These are phyloP conservation scores for Deinandra increscens DNA, from an alignment of 129 eudicot genomes.

Conservation along the genomic window DNA sequence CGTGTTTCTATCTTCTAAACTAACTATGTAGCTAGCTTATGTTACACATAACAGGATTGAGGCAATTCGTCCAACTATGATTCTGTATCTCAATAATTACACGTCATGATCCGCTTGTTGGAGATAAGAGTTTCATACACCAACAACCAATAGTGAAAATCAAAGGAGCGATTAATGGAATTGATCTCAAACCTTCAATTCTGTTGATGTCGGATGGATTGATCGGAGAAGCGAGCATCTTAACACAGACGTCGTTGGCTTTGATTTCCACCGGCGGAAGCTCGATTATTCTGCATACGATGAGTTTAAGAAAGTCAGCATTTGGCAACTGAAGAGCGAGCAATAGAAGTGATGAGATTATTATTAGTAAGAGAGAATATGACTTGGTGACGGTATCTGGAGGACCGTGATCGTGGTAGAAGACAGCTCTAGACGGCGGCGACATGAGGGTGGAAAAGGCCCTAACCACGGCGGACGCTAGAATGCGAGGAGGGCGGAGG, in stretches of 20 bases:
- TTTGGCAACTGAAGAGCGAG: background rate
- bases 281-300: constrained; percentile 52
- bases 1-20: too few species aligned
- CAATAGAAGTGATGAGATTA: background rate
- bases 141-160: background rate
- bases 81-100: background rate
- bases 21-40: background rate
- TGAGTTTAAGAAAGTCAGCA: background rate
- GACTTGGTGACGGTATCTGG: constrained; percentile 73
- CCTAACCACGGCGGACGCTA: constrained; percentile 31
- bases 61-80: background rate
- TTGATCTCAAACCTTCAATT: constrained; percentile 57
- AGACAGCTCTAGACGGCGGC: constrained; percentile 64
- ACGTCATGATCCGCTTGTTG: background rate
- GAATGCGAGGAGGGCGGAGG: constrained; percentile 28
- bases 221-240: constrained; percentile 91
- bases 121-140: background rate
- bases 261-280: constrained; percentile 67
- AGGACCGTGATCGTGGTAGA: constrained; percentile 63
- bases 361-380: background rate
- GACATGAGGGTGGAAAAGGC: constrained; percentile 61
- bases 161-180: background rate
- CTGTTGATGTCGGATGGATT: constrained; percentile 92
- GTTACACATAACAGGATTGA: background rate
- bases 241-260: constrained; percentile 73